Evolutionary conservation across 257 asterid species (phyloP).

Genomic region (Ballota nigra): DNA sequence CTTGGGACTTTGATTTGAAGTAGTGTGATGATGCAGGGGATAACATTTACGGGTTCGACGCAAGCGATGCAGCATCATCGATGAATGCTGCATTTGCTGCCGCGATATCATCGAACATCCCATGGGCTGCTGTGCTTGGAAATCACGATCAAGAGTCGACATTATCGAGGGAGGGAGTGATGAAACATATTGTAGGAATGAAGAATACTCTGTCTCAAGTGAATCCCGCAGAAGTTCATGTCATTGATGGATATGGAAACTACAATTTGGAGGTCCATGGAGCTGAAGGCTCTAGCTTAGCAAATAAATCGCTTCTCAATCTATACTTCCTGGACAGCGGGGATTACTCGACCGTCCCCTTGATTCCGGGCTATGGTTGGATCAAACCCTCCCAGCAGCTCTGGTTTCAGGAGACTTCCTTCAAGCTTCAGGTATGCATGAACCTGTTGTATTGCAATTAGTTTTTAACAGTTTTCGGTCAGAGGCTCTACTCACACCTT

Average conservation of each 20-base stretch:
- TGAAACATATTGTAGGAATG: constrained; percentile 70
- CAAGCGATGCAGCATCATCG: constrained; percentile 63
- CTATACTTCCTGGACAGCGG: constrained; percentile 90
- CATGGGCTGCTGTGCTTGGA: constrained; percentile 96
- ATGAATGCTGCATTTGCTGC: constrained; percentile 86
- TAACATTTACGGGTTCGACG: constrained; percentile 76
- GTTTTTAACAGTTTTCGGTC: no score
- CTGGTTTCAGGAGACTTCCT: constrained; percentile 77
- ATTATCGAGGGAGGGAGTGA: constrained; percentile 71
- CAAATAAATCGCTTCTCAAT: constrained; percentile 75
- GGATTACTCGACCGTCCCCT: constrained; percentile 78
- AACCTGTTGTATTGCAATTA: no score
- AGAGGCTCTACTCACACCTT: no score
- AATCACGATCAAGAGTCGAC: constrained; percentile 93
- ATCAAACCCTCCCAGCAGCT: constrained; percentile 86
- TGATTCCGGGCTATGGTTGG: constrained; percentile 90
- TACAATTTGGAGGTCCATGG: constrained; percentile 88
- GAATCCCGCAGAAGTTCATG: constrained; percentile 53
- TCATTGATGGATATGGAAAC: constrained; percentile 85
- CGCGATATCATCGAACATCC: constrained; percentile 63
- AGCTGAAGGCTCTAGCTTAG: constrained; percentile 44
- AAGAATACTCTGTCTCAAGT: constrained; percentile 69
- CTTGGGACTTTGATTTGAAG: not conserved
- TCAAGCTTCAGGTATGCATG: constrained; percentile 56
- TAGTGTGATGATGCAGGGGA: constrained; percentile 58